Conservation (phyloP, 768 basidiomycete genomes). For the Mrakia blollopis region DNA sequence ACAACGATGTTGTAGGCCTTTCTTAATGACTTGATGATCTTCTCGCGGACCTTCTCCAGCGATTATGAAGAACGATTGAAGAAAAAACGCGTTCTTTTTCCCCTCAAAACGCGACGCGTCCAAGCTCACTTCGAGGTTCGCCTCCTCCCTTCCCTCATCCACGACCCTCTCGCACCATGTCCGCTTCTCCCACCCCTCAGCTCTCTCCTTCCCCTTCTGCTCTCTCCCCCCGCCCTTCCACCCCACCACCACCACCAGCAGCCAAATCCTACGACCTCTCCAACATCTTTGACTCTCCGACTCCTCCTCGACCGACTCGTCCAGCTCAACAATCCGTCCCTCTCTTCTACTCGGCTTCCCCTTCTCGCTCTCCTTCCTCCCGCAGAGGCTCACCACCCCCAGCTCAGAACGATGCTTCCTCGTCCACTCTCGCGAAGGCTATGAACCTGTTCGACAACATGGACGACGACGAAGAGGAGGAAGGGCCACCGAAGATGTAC, state of each 20-base stretch:
- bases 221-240: not conserved
- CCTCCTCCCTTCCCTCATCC: not conserved
- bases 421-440: not conserved
- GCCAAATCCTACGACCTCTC: conserved; percentile 22
- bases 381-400: conserved; percentile 9
- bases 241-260: conserved; percentile 6
- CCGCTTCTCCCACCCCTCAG: not conserved
- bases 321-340: conserved; percentile 20
- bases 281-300: conserved; percentile 40
- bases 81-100: not conserved
- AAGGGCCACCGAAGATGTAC: no score
- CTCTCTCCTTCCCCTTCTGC: not conserved
- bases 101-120: not conserved
- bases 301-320: conserved; percentile 34
- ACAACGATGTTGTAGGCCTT: not conserved
- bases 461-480: conserved; percentile 21
- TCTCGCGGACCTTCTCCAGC: no score
- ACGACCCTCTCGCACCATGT: not conserved
- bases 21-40: not conserved
- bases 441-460: conserved; percentile 21
- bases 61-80: no score
- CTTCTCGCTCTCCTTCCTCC: conserved; percentile 32
- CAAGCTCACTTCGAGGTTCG: not conserved
- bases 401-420: not conserved
- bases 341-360: conserved; percentile 15